Evolutionary conservation across 495 filamentous ascomycete genomes (phyloP), one percentile per base, ranked within the genome.

Genomic region (Chaetomium fimeti): DNA sequence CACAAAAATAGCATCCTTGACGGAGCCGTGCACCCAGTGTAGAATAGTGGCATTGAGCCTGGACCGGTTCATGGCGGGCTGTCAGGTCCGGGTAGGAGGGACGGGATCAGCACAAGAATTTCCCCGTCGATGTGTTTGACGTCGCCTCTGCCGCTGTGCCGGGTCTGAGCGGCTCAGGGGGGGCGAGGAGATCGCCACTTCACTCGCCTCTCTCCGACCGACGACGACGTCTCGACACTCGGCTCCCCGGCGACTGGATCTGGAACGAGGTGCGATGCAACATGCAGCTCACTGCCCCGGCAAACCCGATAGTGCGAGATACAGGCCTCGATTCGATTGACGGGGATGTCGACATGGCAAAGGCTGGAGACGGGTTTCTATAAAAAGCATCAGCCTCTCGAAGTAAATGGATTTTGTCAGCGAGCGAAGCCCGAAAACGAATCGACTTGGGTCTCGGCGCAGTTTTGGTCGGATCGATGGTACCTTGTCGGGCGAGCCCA

Each of bases 1-100:
- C 66, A 72, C 69, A 67, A 77, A 78, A 77, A 77, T 79, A 77
- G 75, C 54, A 78, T 66, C 72, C 12, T 28, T 16, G 65, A 61
- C 36, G 60, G 48, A 62, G 58, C 29, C 6, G 9, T 13, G 43
- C 16, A 11, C 57, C 57, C 24, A 45, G 56, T 43, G 36, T 24
- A 40, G 56, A 12, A 45, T 7, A 6, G 57, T 48, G 57, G 57
- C n/a, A 48, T 60, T 43, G 25, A 36, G 27, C 22, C 42, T 60
- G 42, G 57, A 53, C 24, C 53, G 58, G 43, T 49, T 53, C 59
- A 32, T 40, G 53, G 18, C 25, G 32, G 57, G 47, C 20, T 25
- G 52, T 27, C 58, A 51, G 43, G 58, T 60, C 58, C 29, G 27
- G 58, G 45, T 51, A 25, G 45, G 28, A 38, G 58, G 45, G n/a